Conservation (phyloP, 2,329 filamentous ascomycete genomes). For the Aureobasidium musti region DNA sequence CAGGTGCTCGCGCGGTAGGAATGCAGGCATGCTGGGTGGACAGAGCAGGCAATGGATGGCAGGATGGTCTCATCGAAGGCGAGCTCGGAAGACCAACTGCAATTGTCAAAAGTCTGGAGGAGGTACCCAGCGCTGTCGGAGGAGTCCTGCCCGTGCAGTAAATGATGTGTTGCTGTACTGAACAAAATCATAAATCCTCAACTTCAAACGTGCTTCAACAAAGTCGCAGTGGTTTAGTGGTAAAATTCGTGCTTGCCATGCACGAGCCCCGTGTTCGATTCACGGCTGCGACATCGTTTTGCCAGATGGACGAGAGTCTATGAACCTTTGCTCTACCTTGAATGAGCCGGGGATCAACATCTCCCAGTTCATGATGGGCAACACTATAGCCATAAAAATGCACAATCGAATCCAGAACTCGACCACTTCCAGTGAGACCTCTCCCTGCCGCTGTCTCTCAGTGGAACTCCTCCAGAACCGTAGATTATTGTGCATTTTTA, state of each 20-base stretch:
- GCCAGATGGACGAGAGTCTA: not conserved
- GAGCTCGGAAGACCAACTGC: slow-evolving; percentile 53
- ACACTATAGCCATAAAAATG: not conserved
- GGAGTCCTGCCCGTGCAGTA: slow-evolving; percentile 4
- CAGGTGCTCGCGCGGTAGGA: slow-evolving; percentile 63
- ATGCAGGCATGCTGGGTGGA: slow-evolving; percentile 69
- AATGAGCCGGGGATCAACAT: not conserved
- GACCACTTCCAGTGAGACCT: not conserved
- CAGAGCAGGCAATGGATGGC: slow-evolving; percentile 63
- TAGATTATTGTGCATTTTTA: too few species aligned
- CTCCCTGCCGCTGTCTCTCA: not conserved
- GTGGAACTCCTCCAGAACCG: not conserved
- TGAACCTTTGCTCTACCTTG: not conserved
- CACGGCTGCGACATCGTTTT: slow-evolving; percentile 29
- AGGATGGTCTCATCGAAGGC: slow-evolving; percentile 59
- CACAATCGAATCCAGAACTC: not conserved
- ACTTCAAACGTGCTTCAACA: not conserved
- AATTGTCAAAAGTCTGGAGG: slow-evolving; percentile 58
- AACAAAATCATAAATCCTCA: not conserved
- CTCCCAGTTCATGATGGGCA: not conserved
- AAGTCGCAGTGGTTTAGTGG: slow-evolving; percentile 30
- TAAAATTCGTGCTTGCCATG: slow-evolving; percentile 30
- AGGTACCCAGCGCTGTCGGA: slow-evolving; percentile 52
- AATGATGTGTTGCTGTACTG: not conserved
- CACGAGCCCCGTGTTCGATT: slow-evolving; percentile 30